A percentile compares a stretch with the other conserved stretches of the same genome.
These are phyloP conservation scores for Zalaria obscura DNA, from an alignment of 2,329 filamentous ascomycete species.

Conservation along the genomic window DNA sequence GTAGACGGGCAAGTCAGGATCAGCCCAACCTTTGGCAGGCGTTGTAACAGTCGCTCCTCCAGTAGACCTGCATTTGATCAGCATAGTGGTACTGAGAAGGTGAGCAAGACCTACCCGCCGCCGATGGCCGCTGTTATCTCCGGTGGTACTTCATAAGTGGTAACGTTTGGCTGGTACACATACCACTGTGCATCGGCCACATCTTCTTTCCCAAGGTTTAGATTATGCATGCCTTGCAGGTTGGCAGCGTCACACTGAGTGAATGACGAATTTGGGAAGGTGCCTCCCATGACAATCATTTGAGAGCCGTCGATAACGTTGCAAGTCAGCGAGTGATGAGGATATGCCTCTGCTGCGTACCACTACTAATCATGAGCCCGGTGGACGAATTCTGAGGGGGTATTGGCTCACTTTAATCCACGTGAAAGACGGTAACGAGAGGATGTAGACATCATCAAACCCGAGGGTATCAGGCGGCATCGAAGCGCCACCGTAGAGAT, in stretches of 20 bases:
- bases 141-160: conserved; percentile 34
- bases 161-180: conserved; percentile 31
- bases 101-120: conserved; percentile 20
- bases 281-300: conserved; percentile 50
- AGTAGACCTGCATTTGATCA: conserved; percentile 18
- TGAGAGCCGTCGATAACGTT: conserved; percentile 43
- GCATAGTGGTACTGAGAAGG: background rate
- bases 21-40: conserved; percentile 36
- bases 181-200: conserved; percentile 31
- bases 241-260: conserved; percentile 31
- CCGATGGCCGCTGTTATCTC: conserved; percentile 34
- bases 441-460: conserved; percentile 48
- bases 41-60: conserved; percentile 41
- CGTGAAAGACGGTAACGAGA: conserved; percentile 47
- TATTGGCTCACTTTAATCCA: conserved; percentile 34
- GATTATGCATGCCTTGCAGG: conserved; percentile 37
- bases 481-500: conserved; percentile 45
- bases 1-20: conserved; percentile 37
- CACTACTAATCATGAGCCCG: background rate
- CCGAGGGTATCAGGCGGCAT: conserved; percentile 25
- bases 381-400: background rate
- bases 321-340: conserved; percentile 42
- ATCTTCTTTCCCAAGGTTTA: conserved; percentile 34
- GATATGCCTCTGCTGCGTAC: background rate
- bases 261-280: conserved; percentile 38